phyloP scores from a whole-genome alignment of 2,329 filamentous ascomycete species.

The Clonostachys sp. region DNA sequence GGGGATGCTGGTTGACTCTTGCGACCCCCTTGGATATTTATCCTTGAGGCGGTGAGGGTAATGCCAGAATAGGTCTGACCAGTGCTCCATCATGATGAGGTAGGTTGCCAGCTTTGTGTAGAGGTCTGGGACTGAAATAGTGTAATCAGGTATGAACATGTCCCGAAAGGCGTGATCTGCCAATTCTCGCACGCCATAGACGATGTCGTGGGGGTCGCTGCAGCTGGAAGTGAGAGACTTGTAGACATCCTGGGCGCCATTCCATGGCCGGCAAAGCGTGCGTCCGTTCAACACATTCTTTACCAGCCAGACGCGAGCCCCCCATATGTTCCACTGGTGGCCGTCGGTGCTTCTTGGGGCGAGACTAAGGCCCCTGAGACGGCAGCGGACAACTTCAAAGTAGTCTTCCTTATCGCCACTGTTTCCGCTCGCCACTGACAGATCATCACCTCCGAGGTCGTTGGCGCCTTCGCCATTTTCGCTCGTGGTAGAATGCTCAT shows the following conservation, averaged over 20 bases:
- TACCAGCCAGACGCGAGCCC: neutral
- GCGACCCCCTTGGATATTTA: neutral
- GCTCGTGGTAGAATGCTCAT: too few relatives aligned
- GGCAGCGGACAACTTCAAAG: too few relatives aligned
- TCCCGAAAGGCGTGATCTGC: neutral
- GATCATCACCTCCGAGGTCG: too few relatives aligned
- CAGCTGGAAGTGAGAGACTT: neutral
- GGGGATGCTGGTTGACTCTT: neutral
- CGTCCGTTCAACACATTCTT: neutral
- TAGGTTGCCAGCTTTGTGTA: neutral
- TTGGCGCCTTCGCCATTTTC: too few relatives aligned
- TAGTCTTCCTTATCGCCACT: too few relatives aligned
- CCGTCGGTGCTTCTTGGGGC: neutral
- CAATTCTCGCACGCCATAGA: neutral
- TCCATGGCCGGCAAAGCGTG: neutral
- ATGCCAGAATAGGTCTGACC: neutral
- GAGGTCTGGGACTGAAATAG: neutral
- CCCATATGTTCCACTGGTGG: neutral
- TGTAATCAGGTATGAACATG: neutral
- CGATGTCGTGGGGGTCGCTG: neutral
- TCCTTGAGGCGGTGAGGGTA: neutral
- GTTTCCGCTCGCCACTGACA: too few relatives aligned
- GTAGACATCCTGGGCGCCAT: neutral
- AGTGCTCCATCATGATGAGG: neutral
- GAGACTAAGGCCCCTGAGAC: too few relatives aligned